Conservation (phyloP, 2,329 filamentous ascomycete species). For the Fusarium sp. region DNA sequence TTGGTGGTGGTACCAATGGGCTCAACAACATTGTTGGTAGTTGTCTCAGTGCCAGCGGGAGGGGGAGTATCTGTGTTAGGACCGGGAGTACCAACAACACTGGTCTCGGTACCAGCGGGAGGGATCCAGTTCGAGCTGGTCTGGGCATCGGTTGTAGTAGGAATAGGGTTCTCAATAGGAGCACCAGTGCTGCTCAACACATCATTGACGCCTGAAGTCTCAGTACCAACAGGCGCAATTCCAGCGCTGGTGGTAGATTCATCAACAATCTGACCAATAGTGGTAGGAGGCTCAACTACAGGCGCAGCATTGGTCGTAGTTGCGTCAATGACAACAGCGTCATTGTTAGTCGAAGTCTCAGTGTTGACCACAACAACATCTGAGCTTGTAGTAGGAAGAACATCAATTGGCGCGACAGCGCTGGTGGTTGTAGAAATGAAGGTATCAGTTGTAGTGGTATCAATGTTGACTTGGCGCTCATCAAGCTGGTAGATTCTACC, state of each 20-base stretch:
- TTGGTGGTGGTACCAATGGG: not conserved
- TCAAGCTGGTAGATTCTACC: not conserved
- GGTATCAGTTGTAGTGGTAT: not conserved
- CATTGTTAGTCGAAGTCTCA: not conserved
- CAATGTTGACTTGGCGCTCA: conserved; percentile 2
- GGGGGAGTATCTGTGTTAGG: not conserved
- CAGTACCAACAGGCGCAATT: not conserved
- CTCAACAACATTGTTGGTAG: not conserved
- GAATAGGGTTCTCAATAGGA: not conserved
- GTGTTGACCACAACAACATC: not conserved
- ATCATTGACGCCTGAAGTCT: not conserved
- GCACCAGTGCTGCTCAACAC: not conserved
- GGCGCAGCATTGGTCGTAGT: not conserved
- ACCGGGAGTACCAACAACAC: not conserved
- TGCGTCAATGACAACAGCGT: not conserved
- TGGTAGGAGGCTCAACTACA: not conserved
- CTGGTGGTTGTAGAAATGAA: not conserved
- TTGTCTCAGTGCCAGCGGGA: not conserved
- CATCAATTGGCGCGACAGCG: not conserved
- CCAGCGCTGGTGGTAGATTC: not conserved
- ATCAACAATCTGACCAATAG: not conserved
- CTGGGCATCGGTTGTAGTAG: not conserved
- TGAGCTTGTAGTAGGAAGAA: not conserved
- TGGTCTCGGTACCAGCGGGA: not conserved
- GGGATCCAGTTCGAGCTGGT: conserved; percentile 10